Base-by-base conservation (phyloP, 768 basidiomycete genomes). In the Austroboletus eburneus region DNA sequence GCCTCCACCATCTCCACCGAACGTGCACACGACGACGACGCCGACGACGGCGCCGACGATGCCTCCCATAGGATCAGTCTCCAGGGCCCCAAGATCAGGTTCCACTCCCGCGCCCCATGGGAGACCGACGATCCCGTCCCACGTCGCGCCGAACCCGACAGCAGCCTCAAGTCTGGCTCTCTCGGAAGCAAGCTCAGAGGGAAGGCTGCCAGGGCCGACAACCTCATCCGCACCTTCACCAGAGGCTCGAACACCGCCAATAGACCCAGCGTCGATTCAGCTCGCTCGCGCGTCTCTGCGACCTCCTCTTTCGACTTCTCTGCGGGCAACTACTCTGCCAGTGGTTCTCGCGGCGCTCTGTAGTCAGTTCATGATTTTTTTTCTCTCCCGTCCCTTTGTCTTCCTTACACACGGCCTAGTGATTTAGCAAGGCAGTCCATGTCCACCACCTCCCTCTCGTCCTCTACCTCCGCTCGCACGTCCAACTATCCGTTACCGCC, bases 91-190 rank as follows among this genome's bases (percentile, higher is more conserved):
- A 88, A 80, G 65, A 86, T 90, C 76, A 80, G 82, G 42, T 80
- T 88, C 59, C 85, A 88, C 64, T 86, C 85, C 51, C 83, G 77
- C 21, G 84, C 88, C 16, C 88, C 88, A 33, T 91, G 88, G 88
- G 87, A 90, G 66, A 66, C 75, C 30, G 84, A 80, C 40, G 79
- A 74, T 13, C 74, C 70, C 30, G 32, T 65, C 4, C 47, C 74
- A 3, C 64, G 71, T 24, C 76, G 74, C 57, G 78, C 73, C 25
- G 79, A 80, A 34, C 56, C 67, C 4, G 73, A 76, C 33, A 69
- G 70, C 20, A 62, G 58, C 38, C 49, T 61, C 46, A 57, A 63
- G 62, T 61, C 65, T 44, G 53, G 60, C 54, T 48, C 58, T 45
- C 48, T 62, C 42, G 55, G 61, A 22, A 63, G 48, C 51, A 69